Percentiles rank a stretch among this genome's conserved stretches.
Evolutionary conservation across 169 alveolate genomes (phyloP).

Genomic region (Plasmodium malariae): DNA sequence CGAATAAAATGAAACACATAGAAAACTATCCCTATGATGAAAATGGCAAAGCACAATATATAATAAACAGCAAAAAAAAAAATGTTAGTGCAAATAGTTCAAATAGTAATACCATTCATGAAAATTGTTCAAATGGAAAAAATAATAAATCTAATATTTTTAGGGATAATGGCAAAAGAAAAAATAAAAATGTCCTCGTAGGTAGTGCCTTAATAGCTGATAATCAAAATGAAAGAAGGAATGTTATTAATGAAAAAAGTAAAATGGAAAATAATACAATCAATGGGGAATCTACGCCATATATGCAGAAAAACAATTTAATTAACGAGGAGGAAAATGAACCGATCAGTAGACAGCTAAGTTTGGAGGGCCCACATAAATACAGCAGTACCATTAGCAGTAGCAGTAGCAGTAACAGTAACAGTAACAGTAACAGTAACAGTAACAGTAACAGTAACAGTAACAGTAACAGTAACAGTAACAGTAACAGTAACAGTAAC

Average conservation of each 20-base stretch:
- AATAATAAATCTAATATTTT: not conserved
- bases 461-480: too few species aligned
- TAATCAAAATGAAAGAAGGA: not conserved
- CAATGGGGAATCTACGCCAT: not conserved
- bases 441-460: too few species aligned
- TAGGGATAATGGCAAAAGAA: not conserved
- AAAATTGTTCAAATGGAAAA: not conserved
- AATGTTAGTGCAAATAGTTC: constrained; percentile 3
- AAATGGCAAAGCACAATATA: not conserved
- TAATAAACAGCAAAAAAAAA: not conserved
- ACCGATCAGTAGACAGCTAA: too few species aligned
- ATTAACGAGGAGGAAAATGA: not conserved
- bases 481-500: too few species aligned
- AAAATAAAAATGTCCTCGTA: not conserved
- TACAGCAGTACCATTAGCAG: too few species aligned
- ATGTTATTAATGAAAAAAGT: not conserved
- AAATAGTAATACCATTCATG: not conserved
- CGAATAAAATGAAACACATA: not conserved
- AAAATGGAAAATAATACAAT: not conserved
- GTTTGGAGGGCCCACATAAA: too few species aligned
- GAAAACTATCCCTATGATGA: not conserved
- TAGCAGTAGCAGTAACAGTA: too few species aligned
- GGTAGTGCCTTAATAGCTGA: not conserved
- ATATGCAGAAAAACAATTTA: constrained; percentile 1
- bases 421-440: too few species aligned